These are phyloP conservation scores for Medicago ruthenica DNA, from an alignment of 306 rosid genomes.

Conservation along the genomic window DNA sequence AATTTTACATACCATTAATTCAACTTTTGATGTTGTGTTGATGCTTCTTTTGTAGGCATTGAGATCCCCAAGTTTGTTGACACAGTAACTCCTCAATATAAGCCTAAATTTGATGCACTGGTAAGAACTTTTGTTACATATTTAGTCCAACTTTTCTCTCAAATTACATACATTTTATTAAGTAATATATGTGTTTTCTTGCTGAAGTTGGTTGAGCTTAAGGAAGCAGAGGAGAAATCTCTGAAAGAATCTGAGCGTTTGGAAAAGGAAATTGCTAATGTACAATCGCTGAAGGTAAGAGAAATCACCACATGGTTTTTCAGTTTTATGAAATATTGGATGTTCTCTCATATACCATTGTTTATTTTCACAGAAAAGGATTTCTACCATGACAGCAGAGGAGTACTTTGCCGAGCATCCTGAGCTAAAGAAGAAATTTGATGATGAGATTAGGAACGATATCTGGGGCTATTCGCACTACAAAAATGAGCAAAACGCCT, in stretches of 20 bases:
- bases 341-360: conserved; percentile 39
- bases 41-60: conserved; percentile 60
- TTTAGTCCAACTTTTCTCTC: conserved; percentile 1
- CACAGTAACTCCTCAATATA: conserved; percentile 90
- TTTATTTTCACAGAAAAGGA: conserved; percentile 62
- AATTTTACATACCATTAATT: background rate
- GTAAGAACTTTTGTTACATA: conserved; percentile 51
- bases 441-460: conserved; percentile 91
- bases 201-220: conserved; percentile 82
- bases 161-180: background rate
- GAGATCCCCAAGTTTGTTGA: conserved; percentile 94
- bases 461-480: conserved; percentile 80
- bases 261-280: conserved; percentile 86
- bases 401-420: conserved; percentile 95
- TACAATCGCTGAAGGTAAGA: conserved; percentile 86
- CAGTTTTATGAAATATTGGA: background rate
- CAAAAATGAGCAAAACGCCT: conserved; percentile 45
- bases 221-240: conserved; percentile 87
- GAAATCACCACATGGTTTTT: conserved; percentile 5
- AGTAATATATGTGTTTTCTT: conserved; percentile 32
- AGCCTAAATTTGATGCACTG: conserved; percentile 81
- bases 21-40: conserved; percentile 27
- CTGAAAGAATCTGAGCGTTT: conserved; percentile 89
- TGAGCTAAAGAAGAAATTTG: conserved; percentile 88
- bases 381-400: conserved; percentile 91